Percentiles rank a stretch among this genome's conserved stretches.
Conservation (phyloP, 495 filamentous ascomycete species). For the Evernia prunastri region DNA sequence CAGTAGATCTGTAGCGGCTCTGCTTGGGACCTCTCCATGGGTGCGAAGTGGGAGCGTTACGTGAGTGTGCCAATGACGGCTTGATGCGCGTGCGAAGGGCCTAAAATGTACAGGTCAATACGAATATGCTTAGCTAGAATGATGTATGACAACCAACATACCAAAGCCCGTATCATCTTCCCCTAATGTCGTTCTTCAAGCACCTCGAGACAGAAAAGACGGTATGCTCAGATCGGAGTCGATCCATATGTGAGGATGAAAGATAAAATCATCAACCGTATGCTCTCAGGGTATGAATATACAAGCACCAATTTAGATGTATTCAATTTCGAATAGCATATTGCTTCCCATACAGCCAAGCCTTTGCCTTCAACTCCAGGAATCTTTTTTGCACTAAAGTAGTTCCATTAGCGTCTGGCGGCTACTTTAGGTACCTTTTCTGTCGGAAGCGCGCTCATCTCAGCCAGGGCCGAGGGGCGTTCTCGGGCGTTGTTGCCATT, state of each 20-base stretch:
- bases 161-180: constrained; percentile 17
- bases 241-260: neutral
- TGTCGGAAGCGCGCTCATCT: too few relatives aligned
- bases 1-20: constrained; percentile 9
- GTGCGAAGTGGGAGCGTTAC: neutral
- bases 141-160: neutral
- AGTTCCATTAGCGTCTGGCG: neutral
- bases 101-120: neutral
- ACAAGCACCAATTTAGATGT: neutral
- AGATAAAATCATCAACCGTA: neutral
- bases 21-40: constrained; percentile 4
- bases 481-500: too few relatives aligned
- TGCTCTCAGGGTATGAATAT: neutral
- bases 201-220: neutral
- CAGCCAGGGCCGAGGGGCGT: too few relatives aligned
- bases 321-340: neutral
- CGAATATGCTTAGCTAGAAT: neutral
- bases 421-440: too few relatives aligned
- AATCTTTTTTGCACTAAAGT: neutral
- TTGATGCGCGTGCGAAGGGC: constrained; percentile 13
- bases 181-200: neutral
- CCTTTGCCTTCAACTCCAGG: neutral
- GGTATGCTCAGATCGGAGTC: neutral
- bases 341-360: neutral
- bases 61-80: constrained; percentile 1